These are phyloP conservation scores for Nigrograna mackinnonii DNA, from an alignment of 2,329 filamentous ascomycete species.

Conservation along the genomic window DNA sequence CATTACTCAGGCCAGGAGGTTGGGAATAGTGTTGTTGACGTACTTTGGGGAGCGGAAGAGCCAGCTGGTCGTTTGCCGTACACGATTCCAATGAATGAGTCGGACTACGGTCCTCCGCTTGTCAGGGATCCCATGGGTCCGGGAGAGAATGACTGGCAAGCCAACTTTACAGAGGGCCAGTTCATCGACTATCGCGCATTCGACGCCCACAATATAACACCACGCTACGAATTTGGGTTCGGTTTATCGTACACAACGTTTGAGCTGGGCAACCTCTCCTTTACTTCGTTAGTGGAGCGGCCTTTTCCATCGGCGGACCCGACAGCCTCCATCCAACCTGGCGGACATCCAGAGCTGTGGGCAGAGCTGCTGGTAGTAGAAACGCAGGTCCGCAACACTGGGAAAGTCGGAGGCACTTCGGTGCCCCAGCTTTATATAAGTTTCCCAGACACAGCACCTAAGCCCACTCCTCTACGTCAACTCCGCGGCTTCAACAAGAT, in stretches of 20 bases:
- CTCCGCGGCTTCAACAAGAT: slow-evolving; percentile 55
- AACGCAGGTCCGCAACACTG: slow-evolving; percentile 56
- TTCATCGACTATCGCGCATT: slow-evolving; percentile 60
- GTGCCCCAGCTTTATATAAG: slow-evolving; percentile 62
- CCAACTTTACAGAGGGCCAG: slow-evolving; percentile 56
- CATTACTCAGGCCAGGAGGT: slow-evolving; percentile 45
- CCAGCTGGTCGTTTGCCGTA: slow-evolving; percentile 82
- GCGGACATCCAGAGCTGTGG: slow-evolving; percentile 61
- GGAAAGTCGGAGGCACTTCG: slow-evolving; percentile 49
- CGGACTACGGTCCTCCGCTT: slow-evolving; percentile 62
- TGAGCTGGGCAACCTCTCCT: slow-evolving; percentile 56
- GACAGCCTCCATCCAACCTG: slow-evolving; percentile 33
- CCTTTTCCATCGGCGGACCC: slow-evolving; percentile 24
- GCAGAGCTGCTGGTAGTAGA: slow-evolving; percentile 52
- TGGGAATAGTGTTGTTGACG: slow-evolving; percentile 42
- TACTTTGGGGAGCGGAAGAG: slow-evolving; percentile 74
- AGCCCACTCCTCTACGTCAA: slow-evolving; percentile 50
- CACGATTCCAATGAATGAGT: slow-evolving; percentile 72
- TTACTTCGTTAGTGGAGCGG: slow-evolving; percentile 52
- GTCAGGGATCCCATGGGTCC: too few relatives aligned
- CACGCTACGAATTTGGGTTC: slow-evolving; percentile 41
- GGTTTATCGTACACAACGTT: slow-evolving; percentile 45
- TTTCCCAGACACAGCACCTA: slow-evolving; percentile 56
- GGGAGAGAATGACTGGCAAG: slow-evolving; percentile 44
- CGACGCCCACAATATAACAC: slow-evolving; percentile 38